Evolutionary conservation across 192 early-diverging fungal species (phyloP), one percentile per base, ranked within the genome.

Genomic region (Coemansia sp.): DNA sequence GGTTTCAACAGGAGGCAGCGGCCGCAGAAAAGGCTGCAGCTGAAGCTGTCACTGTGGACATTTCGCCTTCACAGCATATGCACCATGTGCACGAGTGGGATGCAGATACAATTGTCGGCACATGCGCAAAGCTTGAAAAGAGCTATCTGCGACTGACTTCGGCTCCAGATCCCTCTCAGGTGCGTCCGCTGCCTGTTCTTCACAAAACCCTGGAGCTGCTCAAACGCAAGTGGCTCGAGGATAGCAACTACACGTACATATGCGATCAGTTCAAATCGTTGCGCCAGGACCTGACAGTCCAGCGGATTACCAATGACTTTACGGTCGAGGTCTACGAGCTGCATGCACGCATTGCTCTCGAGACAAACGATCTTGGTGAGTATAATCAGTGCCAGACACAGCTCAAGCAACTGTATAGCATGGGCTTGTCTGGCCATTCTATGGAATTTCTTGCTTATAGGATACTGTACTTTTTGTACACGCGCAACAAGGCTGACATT

Each of bases 301-400:
- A 99, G 87, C 85, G 90, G 48, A 95, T 99, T 40, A 87, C 91
- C 51, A 96, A 95, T 71, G 90, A 89, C 16, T 96, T 99, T 71
- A 96, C 97, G 7, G 94, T 94, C 8, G 82, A 87, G 54, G 96
- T 98, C 2, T 99, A 99, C 76, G 96, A 99, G 75, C 86, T 84
- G 17, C 94, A 99, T 82, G 96, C 94, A 17, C 80, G 97, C 48
- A 97, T 99, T 65, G 97, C 97, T 12, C 71, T 99, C 50, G 97
- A 97, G 77, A 95, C 92, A 82, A 90, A 91, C 49, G 97, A 99
- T 69, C 83, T 99, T 25, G 96, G 96, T 68, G 97, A 99, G 84
- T 99, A 90, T 81, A 99, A 99, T 66, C 96, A 97, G 69, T 98
- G 96, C 73, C 94, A 96, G 76, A 94, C 92, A 5, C 95, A 98